phyloP scores from a whole-genome alignment of 2,329 filamentous ascomycete species.

The Alternaria gansuensis region DNA sequence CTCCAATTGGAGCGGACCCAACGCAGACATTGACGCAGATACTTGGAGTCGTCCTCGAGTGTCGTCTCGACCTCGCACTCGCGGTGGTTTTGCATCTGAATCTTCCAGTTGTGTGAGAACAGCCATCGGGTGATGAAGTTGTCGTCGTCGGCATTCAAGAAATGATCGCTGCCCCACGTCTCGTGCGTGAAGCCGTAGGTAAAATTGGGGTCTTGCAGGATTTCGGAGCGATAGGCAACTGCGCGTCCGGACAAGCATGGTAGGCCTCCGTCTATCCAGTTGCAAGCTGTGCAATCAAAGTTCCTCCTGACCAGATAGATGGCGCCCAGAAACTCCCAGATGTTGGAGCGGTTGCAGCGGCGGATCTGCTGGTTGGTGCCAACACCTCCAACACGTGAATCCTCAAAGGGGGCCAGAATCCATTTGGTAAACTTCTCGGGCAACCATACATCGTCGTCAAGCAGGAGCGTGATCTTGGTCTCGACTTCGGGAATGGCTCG shows the following conservation, averaged over 20 bases:
- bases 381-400: slow-evolving; percentile 83
- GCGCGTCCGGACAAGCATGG: slow-evolving; percentile 96
- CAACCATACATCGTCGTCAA: slow-evolving; percentile 96
- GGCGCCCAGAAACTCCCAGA: slow-evolving; percentile 90
- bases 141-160: slow-evolving; percentile 95
- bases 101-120: slow-evolving; percentile 90
- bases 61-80: slow-evolving; percentile 89
- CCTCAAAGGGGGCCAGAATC: slow-evolving; percentile 92
- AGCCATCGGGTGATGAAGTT: slow-evolving; percentile 98
- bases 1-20: slow-evolving; percentile 99
- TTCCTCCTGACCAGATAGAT: slow-evolving; percentile 93
- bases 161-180: slow-evolving; percentile 73
- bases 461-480: slow-evolving; percentile 88
- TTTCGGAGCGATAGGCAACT: slow-evolving; percentile 88
- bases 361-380: slow-evolving; percentile 89
- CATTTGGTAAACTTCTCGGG: slow-evolving; percentile 84
- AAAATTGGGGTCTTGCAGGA: slow-evolving; percentile 85
- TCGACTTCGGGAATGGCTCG: slow-evolving; percentile 85
- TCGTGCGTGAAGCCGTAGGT: slow-evolving; percentile 90
- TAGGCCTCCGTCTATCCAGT: slow-evolving; percentile 93
- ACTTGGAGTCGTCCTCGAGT: slow-evolving; percentile 86
- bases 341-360: slow-evolving; percentile 69
- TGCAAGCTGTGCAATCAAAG: slow-evolving; percentile 95
- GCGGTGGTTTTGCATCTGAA: slow-evolving; percentile 91
- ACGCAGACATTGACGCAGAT: slow-evolving; percentile 89